Evolutionary conservation across 2,329 filamentous ascomycete genomes (phyloP).

Genomic region (Pezicula radicicola): DNA sequence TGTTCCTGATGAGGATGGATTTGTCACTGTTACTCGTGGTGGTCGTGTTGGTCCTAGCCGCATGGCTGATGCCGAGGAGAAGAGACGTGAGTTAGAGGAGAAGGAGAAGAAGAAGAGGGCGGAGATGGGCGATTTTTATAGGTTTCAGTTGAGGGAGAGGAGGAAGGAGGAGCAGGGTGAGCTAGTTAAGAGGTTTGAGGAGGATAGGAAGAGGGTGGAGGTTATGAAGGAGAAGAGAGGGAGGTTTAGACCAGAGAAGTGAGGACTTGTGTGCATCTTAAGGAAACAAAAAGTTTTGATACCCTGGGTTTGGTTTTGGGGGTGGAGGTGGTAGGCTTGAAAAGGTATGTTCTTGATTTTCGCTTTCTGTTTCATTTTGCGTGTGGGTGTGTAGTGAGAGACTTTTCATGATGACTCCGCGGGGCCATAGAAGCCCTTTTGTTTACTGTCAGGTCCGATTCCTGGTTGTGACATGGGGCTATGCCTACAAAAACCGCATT

Average conservation of each 20-base stretch:
- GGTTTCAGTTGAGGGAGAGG: slow-evolving; percentile 79
- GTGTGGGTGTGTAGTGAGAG: too few relatives aligned
- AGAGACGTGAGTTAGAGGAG: slow-evolving; percentile 57
- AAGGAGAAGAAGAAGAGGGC: slow-evolving; percentile 60
- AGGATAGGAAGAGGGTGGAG: slow-evolving; percentile 69
- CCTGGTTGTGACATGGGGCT: slow-evolving; percentile 21
- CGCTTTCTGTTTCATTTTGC: neutral
- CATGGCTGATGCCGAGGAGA: slow-evolving; percentile 65
- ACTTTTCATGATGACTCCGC: slow-evolving; percentile 43
- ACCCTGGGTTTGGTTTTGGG: slow-evolving; percentile 5
- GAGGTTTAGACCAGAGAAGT: slow-evolving; percentile 52
- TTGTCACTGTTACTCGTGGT: slow-evolving; percentile 84
- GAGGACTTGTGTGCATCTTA: slow-evolving; percentile 27
- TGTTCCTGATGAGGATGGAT: slow-evolving; percentile 91
- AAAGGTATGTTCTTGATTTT: slow-evolving; percentile 9
- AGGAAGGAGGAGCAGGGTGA: slow-evolving; percentile 72
- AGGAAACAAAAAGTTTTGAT: neutral
- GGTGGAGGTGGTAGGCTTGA: neutral
- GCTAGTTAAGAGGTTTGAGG: slow-evolving; percentile 70
- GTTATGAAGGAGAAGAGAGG: slow-evolving; percentile 67
- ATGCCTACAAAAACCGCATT: slow-evolving; percentile 63
- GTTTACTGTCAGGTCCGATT: slow-evolving; percentile 31
- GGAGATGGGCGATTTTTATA: slow-evolving; percentile 72
- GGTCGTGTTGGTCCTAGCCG: slow-evolving; percentile 72
- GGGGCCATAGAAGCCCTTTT: slow-evolving; percentile 46